Percentiles rank a stretch among this genome's conserved stretches.
phyloP scores from a whole-genome alignment of 805 yeast genomes.

The Komagataella pastoris region DNA sequence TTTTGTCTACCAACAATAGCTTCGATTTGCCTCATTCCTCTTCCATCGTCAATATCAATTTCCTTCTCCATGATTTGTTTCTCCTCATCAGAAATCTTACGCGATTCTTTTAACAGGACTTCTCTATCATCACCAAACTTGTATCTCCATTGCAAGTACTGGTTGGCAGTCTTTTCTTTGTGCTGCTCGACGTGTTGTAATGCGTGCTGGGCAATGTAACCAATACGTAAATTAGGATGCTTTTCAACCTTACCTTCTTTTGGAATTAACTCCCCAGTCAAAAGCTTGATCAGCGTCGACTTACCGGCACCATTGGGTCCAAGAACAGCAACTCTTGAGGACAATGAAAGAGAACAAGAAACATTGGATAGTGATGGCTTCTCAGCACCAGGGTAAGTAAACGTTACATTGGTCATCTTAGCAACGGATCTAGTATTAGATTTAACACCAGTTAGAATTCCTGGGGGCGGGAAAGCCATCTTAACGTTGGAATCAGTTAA shows the following conservation, averaged over 20 bases:
- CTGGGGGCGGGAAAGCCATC: constrained; percentile 98
- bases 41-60: constrained; percentile 73
- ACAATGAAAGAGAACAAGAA: constrained; percentile 81
- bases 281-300: constrained; percentile 83
- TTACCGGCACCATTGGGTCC: constrained; percentile 99
- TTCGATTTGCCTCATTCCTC: constrained; percentile 80
- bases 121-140: constrained; percentile 97
- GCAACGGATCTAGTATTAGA: constrained; percentile 85
- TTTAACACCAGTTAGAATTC: constrained; percentile 93
- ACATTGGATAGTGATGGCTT: constrained; percentile 73
- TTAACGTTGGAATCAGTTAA: constrained; percentile 85
- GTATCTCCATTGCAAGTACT: constrained; percentile 97
- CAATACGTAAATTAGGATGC: constrained; percentile 96
- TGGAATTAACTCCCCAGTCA: constrained; percentile 88
- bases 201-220: constrained; percentile 98
- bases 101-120: constrained; percentile 82
- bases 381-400: constrained; percentile 78
- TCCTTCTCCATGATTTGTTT: constrained; percentile 63
- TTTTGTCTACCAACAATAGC: constrained; percentile 97
- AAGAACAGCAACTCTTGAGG: constrained; percentile 93
- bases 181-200: constrained; percentile 95
- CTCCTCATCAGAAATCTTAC: constrained; percentile 75
- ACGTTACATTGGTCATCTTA: constrained; percentile 50
- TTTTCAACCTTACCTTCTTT: constrained; percentile 84
- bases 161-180: constrained; percentile 95